A percentile compares a stretch with the other conserved stretches of the same genome.
phyloP scores from a whole-genome alignment of 1,284 basidiomycete genomes.

The Austroboletus olivaceoglutinosus region DNA sequence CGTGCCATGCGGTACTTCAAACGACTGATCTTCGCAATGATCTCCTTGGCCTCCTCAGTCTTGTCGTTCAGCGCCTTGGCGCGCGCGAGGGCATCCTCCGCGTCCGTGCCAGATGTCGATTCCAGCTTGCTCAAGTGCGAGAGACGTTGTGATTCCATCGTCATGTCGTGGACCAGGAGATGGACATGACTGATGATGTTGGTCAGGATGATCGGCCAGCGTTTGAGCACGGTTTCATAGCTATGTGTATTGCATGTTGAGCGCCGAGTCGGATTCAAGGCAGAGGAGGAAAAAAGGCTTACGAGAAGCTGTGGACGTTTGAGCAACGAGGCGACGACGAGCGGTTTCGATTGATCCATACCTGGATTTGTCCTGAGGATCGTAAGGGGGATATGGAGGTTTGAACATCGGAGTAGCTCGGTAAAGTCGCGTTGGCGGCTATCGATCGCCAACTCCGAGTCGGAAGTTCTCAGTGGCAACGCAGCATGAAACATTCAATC shows the following conservation, averaged over 20 bases:
- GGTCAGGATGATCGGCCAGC: slow-evolving; percentile 92
- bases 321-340: too few relatives aligned
- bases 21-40: slow-evolving; percentile 78
- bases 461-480: too few relatives aligned
- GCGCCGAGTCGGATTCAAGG: background rate
- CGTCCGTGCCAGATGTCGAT: background rate
- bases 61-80: slow-evolving; percentile 35
- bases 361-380: too few relatives aligned
- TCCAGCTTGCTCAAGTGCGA: background rate
- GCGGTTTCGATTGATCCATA: too few relatives aligned
- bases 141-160: slow-evolving; percentile 24
- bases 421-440: too few relatives aligned
- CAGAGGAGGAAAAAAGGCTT: background rate
- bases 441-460: too few relatives aligned
- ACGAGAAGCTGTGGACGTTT: too few relatives aligned
- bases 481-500: too few relatives aligned
- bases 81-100: slow-evolving; percentile 16
- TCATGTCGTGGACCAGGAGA: slow-evolving; percentile 53
- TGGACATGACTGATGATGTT: slow-evolving; percentile 73
- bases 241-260: slow-evolving; percentile 38
- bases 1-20: slow-evolving; percentile 91
- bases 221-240: slow-evolving; percentile 55
- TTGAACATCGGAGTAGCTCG: too few relatives aligned
- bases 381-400: too few relatives aligned
- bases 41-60: slow-evolving; percentile 70